Conservation (phyloP, 352 stramenopile species). For the Globisporangium lucens region DNA sequence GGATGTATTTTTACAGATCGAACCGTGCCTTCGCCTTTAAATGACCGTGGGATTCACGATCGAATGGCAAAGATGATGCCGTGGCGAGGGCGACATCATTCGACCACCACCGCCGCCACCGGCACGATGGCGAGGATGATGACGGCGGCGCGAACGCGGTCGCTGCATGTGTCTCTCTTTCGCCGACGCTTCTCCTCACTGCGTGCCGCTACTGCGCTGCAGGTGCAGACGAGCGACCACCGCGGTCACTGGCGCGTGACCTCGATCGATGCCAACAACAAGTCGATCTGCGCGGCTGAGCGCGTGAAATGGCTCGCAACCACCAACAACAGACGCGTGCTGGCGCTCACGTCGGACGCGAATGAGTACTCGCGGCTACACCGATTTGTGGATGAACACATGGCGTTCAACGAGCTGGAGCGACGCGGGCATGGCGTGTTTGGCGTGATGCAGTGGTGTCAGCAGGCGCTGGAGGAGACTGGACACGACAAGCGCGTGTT, state of each 20-base stretch:
- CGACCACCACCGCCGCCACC: neutral
- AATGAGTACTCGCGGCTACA: conserved; percentile 25
- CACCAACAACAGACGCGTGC: conserved; percentile 24
- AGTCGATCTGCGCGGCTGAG: conserved; percentile 24
- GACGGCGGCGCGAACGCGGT: neutral
- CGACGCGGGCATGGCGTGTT: conserved; percentile 60
- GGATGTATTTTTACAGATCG: neutral
- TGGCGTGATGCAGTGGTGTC: conserved; percentile 57
- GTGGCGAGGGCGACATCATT: conserved; percentile 10
- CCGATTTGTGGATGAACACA: conserved; percentile 22
- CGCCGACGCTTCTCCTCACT: conserved; percentile 1
- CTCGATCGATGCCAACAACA: conserved; percentile 16
- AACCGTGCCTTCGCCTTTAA: neutral
- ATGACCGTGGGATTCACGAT: neutral
- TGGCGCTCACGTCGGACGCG: conserved; percentile 32
- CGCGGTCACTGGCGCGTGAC: conserved; percentile 35
- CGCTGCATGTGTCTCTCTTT: neutral
- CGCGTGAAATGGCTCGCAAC: conserved; percentile 34
- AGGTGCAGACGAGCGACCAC: conserved; percentile 18
- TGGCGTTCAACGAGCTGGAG: conserved; percentile 63
- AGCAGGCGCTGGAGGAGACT: conserved; percentile 61
- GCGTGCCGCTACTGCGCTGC: neutral
- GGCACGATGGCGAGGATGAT: neutral
- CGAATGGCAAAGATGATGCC: conserved; percentile 15
- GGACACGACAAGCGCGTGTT: conserved; percentile 55